Base-by-base conservation (phyloP, 2,329 filamentous ascomycete genomes). In the Beauveria medogensis region DNA sequence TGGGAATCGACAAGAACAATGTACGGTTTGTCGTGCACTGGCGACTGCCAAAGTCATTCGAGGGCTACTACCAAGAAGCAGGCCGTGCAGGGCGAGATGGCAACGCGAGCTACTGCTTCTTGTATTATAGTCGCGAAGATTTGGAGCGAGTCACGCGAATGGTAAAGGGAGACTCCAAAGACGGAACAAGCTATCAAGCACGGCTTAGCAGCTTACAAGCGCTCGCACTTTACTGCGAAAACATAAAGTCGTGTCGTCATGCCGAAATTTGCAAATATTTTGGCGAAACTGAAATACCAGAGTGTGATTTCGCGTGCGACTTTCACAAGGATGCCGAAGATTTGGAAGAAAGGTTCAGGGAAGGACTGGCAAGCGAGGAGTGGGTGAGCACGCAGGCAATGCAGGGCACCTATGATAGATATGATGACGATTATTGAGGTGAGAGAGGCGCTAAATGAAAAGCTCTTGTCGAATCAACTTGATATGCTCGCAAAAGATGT, bases 1-100 rank as follows among this genome's bases (percentile, higher is more conserved):
- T 97, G 93, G 93, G 93, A 28, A 97, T 97, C 65, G 92, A 97
- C 73, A 97, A 97, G 73, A 86, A 94, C 57, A 89, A 96, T 67
- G 93, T 97, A 12, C 89, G 93, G 3, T 97, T 97, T 68, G 92
- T 97, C 1, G 86, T 94, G 2, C 93, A 97, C 74, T 97, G 93
- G 92, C 89, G 91, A 62, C 82, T 96, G 10, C 91, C 93, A 10
- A 95, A 96, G 70, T 94, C 89, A 3, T 96, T 97, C 71, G 93
- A 97, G 72, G 91, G 92, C 1, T 97, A 94, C 71, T 96, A 97
- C 69, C 93, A 97, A 74, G 93, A 97, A 79, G 92, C 91, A 2
- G 93, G 93, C 0, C 88, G 93, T 44, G 93, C 92, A 6, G 93
- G 93, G 0, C 84, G 93, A 46, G 93, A 97, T 67, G 91, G 91